Conservation (phyloP, 2,329 filamentous ascomycete species). For the Pseudopyricularia cyperi region DNA sequence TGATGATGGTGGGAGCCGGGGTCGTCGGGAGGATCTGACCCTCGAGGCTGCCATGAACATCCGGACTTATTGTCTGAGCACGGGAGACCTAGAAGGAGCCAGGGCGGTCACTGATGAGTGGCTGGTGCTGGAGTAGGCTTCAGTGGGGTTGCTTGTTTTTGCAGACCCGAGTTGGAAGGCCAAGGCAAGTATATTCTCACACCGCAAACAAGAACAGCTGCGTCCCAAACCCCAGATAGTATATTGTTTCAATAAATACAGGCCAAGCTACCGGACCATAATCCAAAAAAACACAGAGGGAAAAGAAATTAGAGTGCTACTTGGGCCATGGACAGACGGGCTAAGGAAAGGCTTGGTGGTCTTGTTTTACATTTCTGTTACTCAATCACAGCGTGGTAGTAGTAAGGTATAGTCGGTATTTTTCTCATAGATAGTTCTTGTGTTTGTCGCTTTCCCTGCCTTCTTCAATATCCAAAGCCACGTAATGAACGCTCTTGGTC, state of each 20-base stretch:
- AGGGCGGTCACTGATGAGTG: constrained; percentile 46
- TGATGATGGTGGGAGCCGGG: background rate
- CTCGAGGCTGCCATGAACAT: constrained; percentile 64
- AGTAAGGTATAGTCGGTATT: background rate
- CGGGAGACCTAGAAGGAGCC: constrained; percentile 49
- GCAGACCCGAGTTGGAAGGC: too few relatives aligned
- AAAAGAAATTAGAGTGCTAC: background rate
- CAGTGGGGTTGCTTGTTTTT: background rate
- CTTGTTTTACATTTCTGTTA: background rate
- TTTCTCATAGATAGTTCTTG: background rate
- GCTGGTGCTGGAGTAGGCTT: constrained; percentile 26
- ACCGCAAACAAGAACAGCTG: background rate
- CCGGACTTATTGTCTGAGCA: constrained; percentile 51
- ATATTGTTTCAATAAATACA: background rate
- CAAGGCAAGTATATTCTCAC: too few relatives aligned
- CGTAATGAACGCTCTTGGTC: too few relatives aligned
- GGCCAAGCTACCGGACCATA: background rate
- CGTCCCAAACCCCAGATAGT: background rate
- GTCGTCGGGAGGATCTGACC: constrained; percentile 40
- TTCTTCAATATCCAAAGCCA: background rate
- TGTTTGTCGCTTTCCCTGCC: background rate
- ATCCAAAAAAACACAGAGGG: background rate
- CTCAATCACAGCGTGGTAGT: background rate
- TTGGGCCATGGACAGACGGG: background rate
- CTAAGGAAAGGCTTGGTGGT: background rate